Evolutionary conservation across 306 rosid species (phyloP), one percentile per base, ranked within the genome.

Genomic region (Trifolium fragiferum): DNA sequence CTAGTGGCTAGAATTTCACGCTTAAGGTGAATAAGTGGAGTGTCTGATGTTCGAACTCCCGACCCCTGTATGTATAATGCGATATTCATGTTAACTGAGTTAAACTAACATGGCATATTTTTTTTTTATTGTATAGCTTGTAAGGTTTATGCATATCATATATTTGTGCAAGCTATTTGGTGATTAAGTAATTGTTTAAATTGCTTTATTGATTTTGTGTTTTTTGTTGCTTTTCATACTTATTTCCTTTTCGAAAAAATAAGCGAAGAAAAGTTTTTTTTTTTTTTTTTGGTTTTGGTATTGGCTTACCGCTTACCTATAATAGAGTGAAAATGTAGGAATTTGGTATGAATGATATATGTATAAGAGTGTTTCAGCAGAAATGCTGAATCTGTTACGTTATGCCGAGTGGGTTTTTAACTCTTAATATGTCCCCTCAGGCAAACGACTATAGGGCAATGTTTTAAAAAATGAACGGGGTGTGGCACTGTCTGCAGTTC

Each of bases 271-370:
- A 15, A 27, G 30, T 60, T 12, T 20, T 10, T 16, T 47, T 47
- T 40, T 19, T 19, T 46, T 19, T 27, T 47, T 16, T 16, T 10
- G 32, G 33, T 19, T 35, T 33, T 60, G 14, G 49, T 15, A 21
- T 59, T 68, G 44, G 0, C 13, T 41, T 16, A 4, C 21, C 66
- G n/a, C n/a, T n/a, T 61, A 21, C 27, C 27, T 25, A 21, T 69
- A 64, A 53, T 57, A n/a, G 46, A 68, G 63, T 76, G 77, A 64
- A 60, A 51, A 54, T 81, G 74, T 65, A 35, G 44, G 43, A 57
- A n/a, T 68, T 76, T 67, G 41, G 40, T 66, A 32, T 23, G 64
- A 64, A 11, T 81, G 49, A 9, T 27, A n/a, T 59, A 54, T 32
- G 41, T 40, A 16, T 16, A 62, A n/a, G 35, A 27, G 9, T 62